Base-by-base conservation (phyloP, 2,329 filamentous ascomycete genomes). In the Westerdykella ornata region DNA sequence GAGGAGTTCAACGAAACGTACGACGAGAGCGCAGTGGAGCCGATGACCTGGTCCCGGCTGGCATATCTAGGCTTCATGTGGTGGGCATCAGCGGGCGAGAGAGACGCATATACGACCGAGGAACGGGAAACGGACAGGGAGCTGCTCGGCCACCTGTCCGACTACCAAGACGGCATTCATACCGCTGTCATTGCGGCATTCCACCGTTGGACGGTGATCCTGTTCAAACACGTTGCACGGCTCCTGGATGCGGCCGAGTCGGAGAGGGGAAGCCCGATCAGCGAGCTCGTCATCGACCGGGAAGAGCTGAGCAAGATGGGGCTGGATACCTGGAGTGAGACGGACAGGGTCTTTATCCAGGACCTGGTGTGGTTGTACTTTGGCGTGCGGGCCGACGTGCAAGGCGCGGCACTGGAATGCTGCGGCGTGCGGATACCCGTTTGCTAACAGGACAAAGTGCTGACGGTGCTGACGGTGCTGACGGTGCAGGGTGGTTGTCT, bases 11-110 rank as follows among this genome's bases (percentile, higher is more conserved):
- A 66, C 30, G 65, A 68, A 37, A 41, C 34, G 12, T 60, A 57
- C 42, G 59, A 63, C 42, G 60, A 67, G 40, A 50, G 62, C 9
- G 47, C 77, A 1, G 72, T 78, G 7, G 77, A 82, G 51, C 72
- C 77, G 3, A 62, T 73, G 29, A 76, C 75, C 0, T 82, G 79
- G 86, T 74, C 83, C 1, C 80, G 83, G 1, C 75, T 90, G 18
- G 86, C 86, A 4, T 92, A 90, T 66, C 80, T 78, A 41, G 82
- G 84, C 17, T 89, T 90, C 69, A 87, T 90, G 77, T 92, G 86
- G 86, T 92, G 87, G 86, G 85, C 86, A 2, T 87, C 82, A 13
- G 85, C 86, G 0, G 86, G 85, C 43, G 86, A 92, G 65, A 78
- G 83, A 46, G 72, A 76, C 19, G 70, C 72, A 11, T 73, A 72